Evolutionary conservation across 2,329 filamentous ascomycete species (phyloP), one percentile per base, ranked within the genome.

Genomic region (Botrytis fragariae): DNA sequence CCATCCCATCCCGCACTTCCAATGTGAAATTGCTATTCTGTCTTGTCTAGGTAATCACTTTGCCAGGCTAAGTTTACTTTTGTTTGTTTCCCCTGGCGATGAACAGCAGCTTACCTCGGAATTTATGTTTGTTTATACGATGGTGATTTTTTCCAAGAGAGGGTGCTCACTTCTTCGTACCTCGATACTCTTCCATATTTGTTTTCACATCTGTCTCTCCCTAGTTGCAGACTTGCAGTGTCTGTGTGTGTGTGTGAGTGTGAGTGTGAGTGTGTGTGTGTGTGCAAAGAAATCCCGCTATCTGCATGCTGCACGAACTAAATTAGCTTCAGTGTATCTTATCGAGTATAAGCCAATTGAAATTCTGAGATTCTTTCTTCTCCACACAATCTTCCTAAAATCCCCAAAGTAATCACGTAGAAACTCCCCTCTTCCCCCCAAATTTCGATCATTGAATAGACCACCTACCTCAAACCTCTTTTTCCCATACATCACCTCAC

Each of bases 281-380:
- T n/a, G 64, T 69, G 25, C 37, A 70, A 61, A 61, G 68, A 70
- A 61, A 70, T 44, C 68, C 54, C 68, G 39, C 68, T 70, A 70
- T 61, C 54, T 70, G 68, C 57, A 70, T 69, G 57, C 68, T 70
- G 68, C 68, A 70, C 68, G 57, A 61, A 48, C 68, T 70, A 70
- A 70, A 61, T 45, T 70, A 62, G 37, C 22, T 70, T 12, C 42
- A 48, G 37, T 70, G 39, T 70, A 70, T 70, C 68, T 70, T 48
- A 70, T 70, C 68, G 68, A 70, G 68, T 70, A 61, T 61, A 3
- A 37, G 29, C 68, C 68, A 70, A 70, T 70, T 8, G 39, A 29
- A 70, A 35, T 20, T 20, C 32, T 25, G 4, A 16, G 29, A 29
- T 54, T 35, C 42, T 54, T 20, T 20, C 29, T 45, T 70, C 68